phyloP scores from a whole-genome alignment of 2,329 filamentous ascomycete species.

The Rhynchosporium graminicola region DNA sequence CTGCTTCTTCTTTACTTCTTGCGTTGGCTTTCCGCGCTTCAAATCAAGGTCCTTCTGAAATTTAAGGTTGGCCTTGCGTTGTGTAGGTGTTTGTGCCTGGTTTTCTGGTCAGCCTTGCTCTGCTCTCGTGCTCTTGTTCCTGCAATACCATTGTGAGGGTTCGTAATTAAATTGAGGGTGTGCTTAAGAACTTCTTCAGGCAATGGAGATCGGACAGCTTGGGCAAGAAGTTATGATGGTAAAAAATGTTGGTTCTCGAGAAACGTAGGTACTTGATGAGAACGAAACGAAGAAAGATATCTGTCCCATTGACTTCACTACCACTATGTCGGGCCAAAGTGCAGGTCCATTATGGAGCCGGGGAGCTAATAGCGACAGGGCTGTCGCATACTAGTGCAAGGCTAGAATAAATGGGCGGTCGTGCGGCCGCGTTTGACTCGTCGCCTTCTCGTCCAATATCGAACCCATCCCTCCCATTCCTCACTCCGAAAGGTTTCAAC shows the following conservation, averaged over 20 bases:
- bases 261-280: neutral
- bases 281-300: no score
- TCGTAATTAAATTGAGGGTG: neutral
- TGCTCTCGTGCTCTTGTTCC: constrained; percentile 5
- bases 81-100: constrained; percentile 81
- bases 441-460: neutral
- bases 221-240: neutral
- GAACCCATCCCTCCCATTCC: no score
- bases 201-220: neutral
- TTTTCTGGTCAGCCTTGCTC: constrained; percentile 17
- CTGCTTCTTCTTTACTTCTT: constrained; percentile 61
- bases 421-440: no score
- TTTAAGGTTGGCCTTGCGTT: constrained; percentile 78
- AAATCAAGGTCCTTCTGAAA: constrained; percentile 73
- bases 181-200: neutral
- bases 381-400: neutral
- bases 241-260: neutral
- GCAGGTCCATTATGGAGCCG: no score
- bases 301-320: no score
- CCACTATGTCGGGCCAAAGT: no score
- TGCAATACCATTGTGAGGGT: constrained; percentile 29
- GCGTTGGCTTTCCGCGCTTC: constrained; percentile 73
- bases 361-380: no score
- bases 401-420: neutral
- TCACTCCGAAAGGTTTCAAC: neutral